Conservation (phyloP, 805 yeast genomes). For the Wickerhamomyces silvicola region DNA sequence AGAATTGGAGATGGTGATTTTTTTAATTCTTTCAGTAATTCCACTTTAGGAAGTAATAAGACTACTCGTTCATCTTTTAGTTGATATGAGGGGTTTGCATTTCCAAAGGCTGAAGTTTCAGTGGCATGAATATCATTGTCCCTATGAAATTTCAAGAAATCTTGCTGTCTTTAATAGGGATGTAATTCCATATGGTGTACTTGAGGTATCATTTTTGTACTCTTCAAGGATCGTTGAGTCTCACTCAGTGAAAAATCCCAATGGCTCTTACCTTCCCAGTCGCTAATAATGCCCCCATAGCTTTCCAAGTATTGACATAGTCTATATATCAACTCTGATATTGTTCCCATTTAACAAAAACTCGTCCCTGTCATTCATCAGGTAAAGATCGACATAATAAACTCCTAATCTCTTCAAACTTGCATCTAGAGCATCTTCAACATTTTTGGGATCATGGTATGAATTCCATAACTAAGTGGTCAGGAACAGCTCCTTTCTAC, state of each 20-base stretch:
- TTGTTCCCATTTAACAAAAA: no score
- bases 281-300: no score
- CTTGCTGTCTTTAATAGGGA: constrained; percentile 60
- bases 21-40: constrained; percentile 37
- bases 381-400: constrained; percentile 49
- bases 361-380: constrained; percentile 58
- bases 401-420: constrained; percentile 37
- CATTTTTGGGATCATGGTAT: no score
- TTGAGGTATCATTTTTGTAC: constrained; percentile 43
- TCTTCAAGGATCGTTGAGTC: constrained; percentile 34
- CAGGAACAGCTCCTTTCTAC: constrained; percentile 46
- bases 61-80: constrained; percentile 29
- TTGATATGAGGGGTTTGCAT: constrained; percentile 43
- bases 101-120: constrained; percentile 77
- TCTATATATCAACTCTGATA: no score
- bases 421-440: constrained; percentile 35
- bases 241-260: no score
- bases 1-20: constrained; percentile 45
- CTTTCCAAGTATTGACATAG: no score
- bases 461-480: no score
- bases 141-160: constrained; percentile 46
- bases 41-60: constrained; percentile 33
- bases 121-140: constrained; percentile 50
- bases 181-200: constrained; percentile 69
- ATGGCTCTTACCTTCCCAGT: no score